Conservation (phyloP, 768 basidiomycete genomes). For the Mycena floridula region DNA sequence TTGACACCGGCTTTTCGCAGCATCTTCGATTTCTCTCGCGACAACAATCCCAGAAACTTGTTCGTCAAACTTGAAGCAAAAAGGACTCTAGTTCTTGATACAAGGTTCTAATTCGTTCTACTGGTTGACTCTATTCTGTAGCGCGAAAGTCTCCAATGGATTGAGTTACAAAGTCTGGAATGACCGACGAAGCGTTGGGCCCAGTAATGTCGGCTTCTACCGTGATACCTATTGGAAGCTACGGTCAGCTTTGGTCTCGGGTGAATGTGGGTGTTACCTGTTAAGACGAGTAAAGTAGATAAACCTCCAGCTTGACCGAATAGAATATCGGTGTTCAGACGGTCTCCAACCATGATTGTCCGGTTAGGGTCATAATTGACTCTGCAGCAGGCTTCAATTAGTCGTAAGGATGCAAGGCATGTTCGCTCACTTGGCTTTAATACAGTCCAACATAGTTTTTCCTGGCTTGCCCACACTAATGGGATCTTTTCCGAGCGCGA, state of each 20-base stretch:
- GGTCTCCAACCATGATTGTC: conserved; percentile 95
- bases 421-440: conserved; percentile 53
- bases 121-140: too few relatives aligned
- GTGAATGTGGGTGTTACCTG: conserved; percentile 46
- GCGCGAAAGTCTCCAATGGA: conserved; percentile 89
- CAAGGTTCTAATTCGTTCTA: too few relatives aligned
- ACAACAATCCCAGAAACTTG: too few relatives aligned
- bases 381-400: conserved; percentile 33
- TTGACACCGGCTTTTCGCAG: conserved; percentile 72
- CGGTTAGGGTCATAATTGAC: conserved; percentile 79
- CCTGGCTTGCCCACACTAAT: conserved; percentile 88
- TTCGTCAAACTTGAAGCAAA: too few relatives aligned
- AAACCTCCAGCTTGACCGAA: conserved; percentile 88
- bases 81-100: too few relatives aligned
- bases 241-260: conserved; percentile 3
- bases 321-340: conserved; percentile 91
- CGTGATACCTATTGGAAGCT: conserved; percentile 57
- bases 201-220: conserved; percentile 67
- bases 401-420: background rate
- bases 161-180: conserved; percentile 77
- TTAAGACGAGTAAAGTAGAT: conserved; percentile 84
- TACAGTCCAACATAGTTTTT: conserved; percentile 87
- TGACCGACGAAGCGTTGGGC: conserved; percentile 58
- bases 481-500: conserved; percentile 64
- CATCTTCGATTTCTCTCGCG: conserved; percentile 62